Evolutionary conservation across 306 rosid genomes (phyloP).

Genomic region (Herpetospermum pedunculosum): DNA sequence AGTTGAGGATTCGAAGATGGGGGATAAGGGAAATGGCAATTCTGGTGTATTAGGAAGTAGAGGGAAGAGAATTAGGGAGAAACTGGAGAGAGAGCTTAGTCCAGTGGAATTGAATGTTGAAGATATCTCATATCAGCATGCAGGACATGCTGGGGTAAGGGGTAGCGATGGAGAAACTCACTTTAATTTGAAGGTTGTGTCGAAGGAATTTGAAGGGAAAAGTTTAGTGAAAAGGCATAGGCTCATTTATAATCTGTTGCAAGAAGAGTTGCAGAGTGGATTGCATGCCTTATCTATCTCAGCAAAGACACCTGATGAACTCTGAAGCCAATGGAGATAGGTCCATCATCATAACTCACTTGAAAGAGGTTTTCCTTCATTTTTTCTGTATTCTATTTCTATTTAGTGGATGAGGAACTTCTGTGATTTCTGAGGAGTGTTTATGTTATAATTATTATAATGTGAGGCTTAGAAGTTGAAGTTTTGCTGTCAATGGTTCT

Average conservation of each 20-base stretch:
- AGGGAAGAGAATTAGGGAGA: conserved; percentile 77
- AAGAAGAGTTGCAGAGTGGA: conserved; percentile 72
- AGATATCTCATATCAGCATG: conserved; percentile 79
- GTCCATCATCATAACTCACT: not conserved
- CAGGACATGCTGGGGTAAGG: conserved; percentile 64
- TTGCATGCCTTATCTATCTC: conserved; percentile 69
- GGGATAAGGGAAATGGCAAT: conserved; percentile 5
- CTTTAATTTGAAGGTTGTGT: conserved; percentile 65
- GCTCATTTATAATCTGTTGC: conserved; percentile 52
- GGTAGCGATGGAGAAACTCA: conserved; percentile 81
- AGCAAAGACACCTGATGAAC: conserved; percentile 51
- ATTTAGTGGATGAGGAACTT: not conserved
- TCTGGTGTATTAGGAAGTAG: conserved; percentile 39
- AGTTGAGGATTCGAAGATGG: not conserved
- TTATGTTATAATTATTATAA: not conserved
- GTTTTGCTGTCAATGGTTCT: not conserved
- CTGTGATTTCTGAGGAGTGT: not conserved
- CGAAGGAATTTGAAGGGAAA: conserved; percentile 67
- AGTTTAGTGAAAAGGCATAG: conserved; percentile 85
- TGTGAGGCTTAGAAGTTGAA: not conserved
- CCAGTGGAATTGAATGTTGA: conserved; percentile 55
- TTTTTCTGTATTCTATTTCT: not conserved
- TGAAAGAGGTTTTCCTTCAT: conserved; percentile 18
- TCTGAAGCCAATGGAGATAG: conserved; percentile 30
- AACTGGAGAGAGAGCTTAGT: conserved; percentile 38